Conservation (phyloP, 2,329 filamentous ascomycete genomes). For the Fusarium nematophilum region DNA sequence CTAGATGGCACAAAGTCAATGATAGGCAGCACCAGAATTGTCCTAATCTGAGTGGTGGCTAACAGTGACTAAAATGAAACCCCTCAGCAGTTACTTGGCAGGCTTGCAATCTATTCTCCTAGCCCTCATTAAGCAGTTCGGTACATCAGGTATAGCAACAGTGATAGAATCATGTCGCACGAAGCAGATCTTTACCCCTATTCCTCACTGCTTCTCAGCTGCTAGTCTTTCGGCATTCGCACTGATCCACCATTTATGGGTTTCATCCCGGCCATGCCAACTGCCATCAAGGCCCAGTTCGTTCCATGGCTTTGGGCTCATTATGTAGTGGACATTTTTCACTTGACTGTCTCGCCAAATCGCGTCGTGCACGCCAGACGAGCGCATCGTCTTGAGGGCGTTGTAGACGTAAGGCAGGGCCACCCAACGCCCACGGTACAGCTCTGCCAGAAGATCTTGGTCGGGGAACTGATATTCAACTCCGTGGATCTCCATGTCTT, state of each 20-base stretch:
- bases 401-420: constrained; percentile 18
- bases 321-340: constrained; percentile 27
- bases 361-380: background rate
- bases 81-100: too few species aligned
- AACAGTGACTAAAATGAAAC: too few species aligned
- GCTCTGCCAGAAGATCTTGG: constrained; percentile 16
- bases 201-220: too few species aligned
- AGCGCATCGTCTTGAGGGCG: constrained; percentile 17
- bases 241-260: constrained; percentile 25
- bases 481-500: background rate
- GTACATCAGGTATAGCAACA: too few species aligned
- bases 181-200: too few species aligned
- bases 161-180: too few species aligned
- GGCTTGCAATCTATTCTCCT: too few species aligned
- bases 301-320: constrained; percentile 22
- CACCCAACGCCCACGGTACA: constrained; percentile 11
- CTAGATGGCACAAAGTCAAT: too few species aligned
- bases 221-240: constrained; percentile 1
- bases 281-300: background rate
- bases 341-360: constrained; percentile 21
- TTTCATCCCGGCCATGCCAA: constrained; percentile 1
- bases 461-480: constrained; percentile 9
- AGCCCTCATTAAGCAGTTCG: too few species aligned
- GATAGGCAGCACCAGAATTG: too few species aligned
- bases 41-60: too few species aligned